These are phyloP conservation scores for Alternaria metachromatica DNA, from an alignment of 2,329 filamentous ascomycete genomes.

Conservation along the genomic window DNA sequence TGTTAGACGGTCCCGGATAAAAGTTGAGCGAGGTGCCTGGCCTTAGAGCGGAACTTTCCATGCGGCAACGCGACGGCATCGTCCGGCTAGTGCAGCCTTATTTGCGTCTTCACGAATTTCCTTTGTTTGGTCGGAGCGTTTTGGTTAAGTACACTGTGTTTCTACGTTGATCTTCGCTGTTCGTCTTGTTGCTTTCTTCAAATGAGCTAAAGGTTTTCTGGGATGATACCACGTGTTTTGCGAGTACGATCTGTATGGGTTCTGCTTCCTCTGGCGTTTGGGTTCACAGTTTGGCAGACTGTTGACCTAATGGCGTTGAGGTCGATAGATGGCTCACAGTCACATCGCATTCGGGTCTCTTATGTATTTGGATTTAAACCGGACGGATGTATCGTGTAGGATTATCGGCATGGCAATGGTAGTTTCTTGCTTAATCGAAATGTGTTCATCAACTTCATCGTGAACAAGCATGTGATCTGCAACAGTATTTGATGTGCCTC, in stretches of 20 bases:
- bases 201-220: slow-evolving; percentile 18
- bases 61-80: slow-evolving; percentile 12
- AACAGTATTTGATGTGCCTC: background rate
- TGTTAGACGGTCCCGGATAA: slow-evolving; percentile 26
- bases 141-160: slow-evolving; percentile 8
- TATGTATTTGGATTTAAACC: background rate
- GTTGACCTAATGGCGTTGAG: slow-evolving; percentile 24
- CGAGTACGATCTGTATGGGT: slow-evolving; percentile 24
- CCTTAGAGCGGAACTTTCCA: slow-evolving; percentile 5
- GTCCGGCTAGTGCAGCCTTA: slow-evolving; percentile 9
- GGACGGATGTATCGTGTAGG: slow-evolving; percentile 21
- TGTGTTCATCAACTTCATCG: background rate
- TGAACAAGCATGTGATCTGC: background rate
- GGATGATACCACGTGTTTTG: slow-evolving; percentile 44
- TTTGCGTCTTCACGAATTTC: slow-evolving; percentile 4
- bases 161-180: slow-evolving; percentile 14
- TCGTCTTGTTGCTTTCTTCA: slow-evolving; percentile 16
- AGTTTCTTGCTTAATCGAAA: slow-evolving; percentile 19
- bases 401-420: slow-evolving; percentile 16
- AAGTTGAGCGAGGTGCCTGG: slow-evolving; percentile 22
- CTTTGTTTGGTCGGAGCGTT: slow-evolving; percentile 12
- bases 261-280: slow-evolving; percentile 35
- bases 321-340: slow-evolving; percentile 15
- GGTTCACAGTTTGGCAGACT: slow-evolving; percentile 21
- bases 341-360: slow-evolving; percentile 18